phyloP scores from a whole-genome alignment of 192 early-diverging fungal genomes.

The Coemansia biformis region DNA sequence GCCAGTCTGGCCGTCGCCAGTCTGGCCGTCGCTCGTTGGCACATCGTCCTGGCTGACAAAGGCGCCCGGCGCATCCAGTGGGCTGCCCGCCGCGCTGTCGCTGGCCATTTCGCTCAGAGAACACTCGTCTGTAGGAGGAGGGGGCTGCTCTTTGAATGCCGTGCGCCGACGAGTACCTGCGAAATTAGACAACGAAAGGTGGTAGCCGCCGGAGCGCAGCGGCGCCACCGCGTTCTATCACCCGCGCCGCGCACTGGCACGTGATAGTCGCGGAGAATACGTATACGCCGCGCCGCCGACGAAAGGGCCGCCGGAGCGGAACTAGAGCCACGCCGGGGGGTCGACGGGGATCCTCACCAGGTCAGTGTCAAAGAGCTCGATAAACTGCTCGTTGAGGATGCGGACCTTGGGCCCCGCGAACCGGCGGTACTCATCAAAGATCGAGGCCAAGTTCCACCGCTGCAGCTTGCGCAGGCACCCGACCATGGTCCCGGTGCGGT shows the following conservation, averaged over 20 bases:
- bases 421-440: constrained; percentile 96
- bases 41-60: constrained; percentile 16
- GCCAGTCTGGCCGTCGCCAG: no score
- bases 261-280: constrained; percentile 3
- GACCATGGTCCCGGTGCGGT: constrained; percentile 97
- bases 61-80: constrained; percentile 32
- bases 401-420: constrained; percentile 96
- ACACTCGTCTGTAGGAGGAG: no score
- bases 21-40: background rate
- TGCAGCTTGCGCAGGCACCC: constrained; percentile 97
- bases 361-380: constrained; percentile 96
- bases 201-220: no score
- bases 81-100: constrained; percentile 14
- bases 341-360: constrained; percentile 75
- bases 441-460: constrained; percentile 95
- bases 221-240: no score
- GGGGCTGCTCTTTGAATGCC: no score
- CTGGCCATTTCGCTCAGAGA: constrained; percentile 1
- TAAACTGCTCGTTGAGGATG: constrained; percentile 93
- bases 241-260: no score
- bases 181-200: no score
- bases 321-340: constrained; percentile 68
- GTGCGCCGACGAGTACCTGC: no score
- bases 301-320: no score
- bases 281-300: background rate